Percentiles rank a stretch among this genome's conserved stretches.
phyloP scores from a whole-genome alignment of 1,284 basidiomycete species.

The Ceratobasidium sp. region DNA sequence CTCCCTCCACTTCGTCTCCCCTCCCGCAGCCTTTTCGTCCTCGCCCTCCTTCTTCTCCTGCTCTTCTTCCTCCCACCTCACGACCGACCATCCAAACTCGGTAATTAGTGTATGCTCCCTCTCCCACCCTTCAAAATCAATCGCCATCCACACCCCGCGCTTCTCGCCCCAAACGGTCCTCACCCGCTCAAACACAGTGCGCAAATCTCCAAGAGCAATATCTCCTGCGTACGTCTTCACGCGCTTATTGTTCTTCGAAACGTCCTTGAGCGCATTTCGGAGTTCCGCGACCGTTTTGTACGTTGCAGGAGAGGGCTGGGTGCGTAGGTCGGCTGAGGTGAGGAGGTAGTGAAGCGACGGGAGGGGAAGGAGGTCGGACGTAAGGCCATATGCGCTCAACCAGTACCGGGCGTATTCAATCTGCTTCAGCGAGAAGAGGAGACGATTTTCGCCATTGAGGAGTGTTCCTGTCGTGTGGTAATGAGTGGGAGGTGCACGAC shows the following conservation, averaged over 20 bases:
- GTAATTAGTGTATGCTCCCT: conserved; percentile 75
- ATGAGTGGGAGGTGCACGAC: neutral
- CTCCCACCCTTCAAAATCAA: conserved; percentile 88
- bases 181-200: conserved; percentile 74
- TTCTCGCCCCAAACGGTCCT: conserved; percentile 73
- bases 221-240: conserved; percentile 68
- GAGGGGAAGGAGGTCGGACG: conserved; percentile 72
- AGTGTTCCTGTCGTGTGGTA: conserved; percentile 64
- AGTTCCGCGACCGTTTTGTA: conserved; percentile 69
- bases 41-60: conserved; percentile 24
- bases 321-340: conserved; percentile 53
- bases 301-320: conserved; percentile 62
- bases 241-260: conserved; percentile 82
- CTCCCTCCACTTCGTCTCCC: conserved; percentile 40
- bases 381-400: conserved; percentile 80
- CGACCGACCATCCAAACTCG: conserved; percentile 79
- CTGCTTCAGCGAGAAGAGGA: conserved; percentile 85
- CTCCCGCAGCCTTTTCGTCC: neutral
- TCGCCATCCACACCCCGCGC: conserved; percentile 75
- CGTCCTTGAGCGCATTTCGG: conserved; percentile 70
- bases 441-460: conserved; percentile 73
- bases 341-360: conserved; percentile 81
- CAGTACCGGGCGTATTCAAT: conserved; percentile 88
- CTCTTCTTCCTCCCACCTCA: conserved; percentile 70
- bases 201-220: conserved; percentile 65